Base-by-base conservation (phyloP, 2,329 filamentous ascomycete genomes). In the Lasiodiplodia hormozganensis region DNA sequence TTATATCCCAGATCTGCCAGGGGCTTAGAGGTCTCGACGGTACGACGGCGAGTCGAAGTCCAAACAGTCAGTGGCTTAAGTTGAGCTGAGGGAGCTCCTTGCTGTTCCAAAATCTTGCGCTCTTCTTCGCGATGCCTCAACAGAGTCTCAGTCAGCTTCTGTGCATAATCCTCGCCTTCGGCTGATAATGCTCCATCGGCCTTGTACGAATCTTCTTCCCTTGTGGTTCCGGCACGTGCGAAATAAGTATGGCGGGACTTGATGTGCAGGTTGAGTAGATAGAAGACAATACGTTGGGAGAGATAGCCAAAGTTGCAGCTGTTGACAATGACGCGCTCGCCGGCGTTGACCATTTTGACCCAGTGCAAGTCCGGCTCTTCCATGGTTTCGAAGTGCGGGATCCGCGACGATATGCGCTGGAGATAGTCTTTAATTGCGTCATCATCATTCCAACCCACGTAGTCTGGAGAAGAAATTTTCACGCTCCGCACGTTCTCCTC, bases 331-430 rank as follows among this genome's bases (percentile, higher is more conserved):
- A 99, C 91, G 73, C 93, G 90, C 76, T 95, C 89, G 54, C 96
- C 96, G 8, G 96, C 96, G 74, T 99, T 99, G 78, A 98, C 97
- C 95, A 99, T 97, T 84, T 97, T 97, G 82, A 99, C 95, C 82
- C 95, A 99, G 78, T 98, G 97, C 71, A 99, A 86, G 72, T 98
- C 94, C 36, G 87, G 86, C 79, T 99, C 96, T 74, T 94, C 88
- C 94, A 99, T 98, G 1, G 93, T 97, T 82, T 99, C 94, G 74
- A 97, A 99, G 69, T 95, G 90, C 23, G 96, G 96, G 69, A 99
- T 99, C 73, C 96, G 93, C 74, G 92, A 90, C 71, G 93, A 90
- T 76, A 99, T 98, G 62, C 96, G 90, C 71, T 90, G 88, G 49
- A 99, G 87, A 76, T 99, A 99, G 74, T 97, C 89, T 75, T 92